A percentile compares a stretch with the other conserved stretches of the same genome.
Evolutionary conservation across 2,329 filamentous ascomycete species (phyloP).

Genomic region (Dothistroma septosporum): DNA sequence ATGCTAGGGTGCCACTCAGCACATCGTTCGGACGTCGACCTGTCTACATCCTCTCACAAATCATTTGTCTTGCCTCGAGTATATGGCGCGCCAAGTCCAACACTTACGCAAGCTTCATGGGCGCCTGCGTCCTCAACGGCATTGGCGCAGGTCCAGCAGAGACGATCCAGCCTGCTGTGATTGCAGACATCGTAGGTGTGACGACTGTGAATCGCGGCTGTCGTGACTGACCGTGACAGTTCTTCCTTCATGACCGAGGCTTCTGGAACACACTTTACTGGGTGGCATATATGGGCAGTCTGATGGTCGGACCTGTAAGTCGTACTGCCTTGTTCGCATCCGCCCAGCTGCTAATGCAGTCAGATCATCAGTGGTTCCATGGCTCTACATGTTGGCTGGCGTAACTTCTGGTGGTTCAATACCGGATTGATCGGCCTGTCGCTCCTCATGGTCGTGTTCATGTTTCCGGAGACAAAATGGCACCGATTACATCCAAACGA

Average conservation of each 20-base stretch:
- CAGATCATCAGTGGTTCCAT: conserved; percentile 57
- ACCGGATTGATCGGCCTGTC: conserved; percentile 51
- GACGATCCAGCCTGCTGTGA: conserved; percentile 59
- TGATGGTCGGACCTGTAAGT: conserved; percentile 50
- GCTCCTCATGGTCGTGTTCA: conserved; percentile 52
- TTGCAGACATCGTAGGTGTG: conserved; percentile 51
- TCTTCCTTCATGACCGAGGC: conserved; percentile 59
- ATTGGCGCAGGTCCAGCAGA: conserved; percentile 60
- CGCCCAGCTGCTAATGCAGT: conserved; percentile 29
- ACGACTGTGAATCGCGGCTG: neutral
- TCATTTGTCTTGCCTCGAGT: conserved; percentile 51
- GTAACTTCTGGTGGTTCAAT: conserved; percentile 65
- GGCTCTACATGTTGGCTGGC: conserved; percentile 56
- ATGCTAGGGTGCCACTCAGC: conserved; percentile 51
- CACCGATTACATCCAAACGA: conserved; percentile 43
- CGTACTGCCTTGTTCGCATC: neutral
- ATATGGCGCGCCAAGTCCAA: conserved; percentile 58
- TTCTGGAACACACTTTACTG: conserved; percentile 61
- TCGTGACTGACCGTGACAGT: conserved; percentile 22
- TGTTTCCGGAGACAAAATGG: conserved; percentile 62
- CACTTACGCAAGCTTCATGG: conserved; percentile 61
- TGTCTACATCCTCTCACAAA: conserved; percentile 50
- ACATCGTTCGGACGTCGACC: conserved; percentile 54
- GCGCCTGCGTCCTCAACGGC: conserved; percentile 57
- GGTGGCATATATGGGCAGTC: conserved; percentile 57